These are phyloP conservation scores for Taphrina deformans DNA, from an alignment of 1,139 yeast species.

Conservation along the genomic window DNA sequence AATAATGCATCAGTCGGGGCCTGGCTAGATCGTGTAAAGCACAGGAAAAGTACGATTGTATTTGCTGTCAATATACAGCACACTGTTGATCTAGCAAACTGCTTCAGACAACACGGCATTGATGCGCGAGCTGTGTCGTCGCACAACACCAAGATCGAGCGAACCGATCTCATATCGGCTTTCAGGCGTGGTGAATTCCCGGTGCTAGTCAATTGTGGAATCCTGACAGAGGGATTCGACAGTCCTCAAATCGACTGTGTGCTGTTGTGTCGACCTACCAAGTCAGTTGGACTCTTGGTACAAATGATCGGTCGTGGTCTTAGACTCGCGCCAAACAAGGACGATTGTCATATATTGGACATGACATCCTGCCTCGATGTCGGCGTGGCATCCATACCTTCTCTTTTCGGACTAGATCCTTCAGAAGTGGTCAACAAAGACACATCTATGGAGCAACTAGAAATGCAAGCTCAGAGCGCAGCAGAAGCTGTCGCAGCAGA, in stretches of 20 bases:
- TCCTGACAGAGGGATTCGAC: conserved; percentile 94
- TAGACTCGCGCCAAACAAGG: conserved; percentile 61
- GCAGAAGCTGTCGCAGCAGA: conserved; percentile 4
- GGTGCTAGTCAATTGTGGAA: conserved; percentile 79
- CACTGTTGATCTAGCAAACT: conserved; percentile 56
- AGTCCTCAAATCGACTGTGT: conserved; percentile 86
- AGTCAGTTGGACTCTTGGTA: conserved; percentile 65
- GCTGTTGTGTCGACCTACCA: conserved; percentile 77
- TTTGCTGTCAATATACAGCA: conserved; percentile 78
- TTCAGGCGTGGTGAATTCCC: conserved; percentile 65
- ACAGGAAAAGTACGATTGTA: conserved; percentile 64
- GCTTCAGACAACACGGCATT: conserved; percentile 61
- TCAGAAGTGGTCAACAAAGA: conserved; percentile 40
- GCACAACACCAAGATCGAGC: conserved; percentile 55
- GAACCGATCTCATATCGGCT: conserved; percentile 57
- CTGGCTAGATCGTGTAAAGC: conserved; percentile 50
- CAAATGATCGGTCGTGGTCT: conserved; percentile 95
- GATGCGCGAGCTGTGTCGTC: conserved; percentile 76
- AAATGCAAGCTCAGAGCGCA: conserved; percentile 23
- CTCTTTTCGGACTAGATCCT: conserved; percentile 55
- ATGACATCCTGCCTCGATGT: conserved; percentile 63
- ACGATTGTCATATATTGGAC: conserved; percentile 72
- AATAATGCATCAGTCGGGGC: conserved; percentile 61
- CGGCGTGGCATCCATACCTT: conserved; percentile 65
- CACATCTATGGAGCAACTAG: conserved; percentile 14